These are phyloP conservation scores for Tricholomella constricta DNA, from an alignment of 768 basidiomycete species.

Conservation along the genomic window DNA sequence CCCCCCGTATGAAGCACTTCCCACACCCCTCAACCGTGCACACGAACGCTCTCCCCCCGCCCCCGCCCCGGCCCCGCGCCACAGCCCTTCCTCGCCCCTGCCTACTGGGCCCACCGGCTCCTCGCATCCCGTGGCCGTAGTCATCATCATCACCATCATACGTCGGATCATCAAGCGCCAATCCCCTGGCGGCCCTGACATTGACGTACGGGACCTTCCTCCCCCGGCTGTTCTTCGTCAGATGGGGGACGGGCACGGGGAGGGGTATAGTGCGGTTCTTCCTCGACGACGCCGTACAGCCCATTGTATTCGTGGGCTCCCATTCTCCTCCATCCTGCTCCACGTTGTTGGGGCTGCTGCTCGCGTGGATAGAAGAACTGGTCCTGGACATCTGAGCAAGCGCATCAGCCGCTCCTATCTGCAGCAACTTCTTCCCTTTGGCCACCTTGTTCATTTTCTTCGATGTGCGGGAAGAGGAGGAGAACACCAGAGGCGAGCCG, in stretches of 20 bases:
- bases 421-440: conserved; percentile 8
- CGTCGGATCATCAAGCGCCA: conserved; percentile 1
- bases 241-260: conserved; percentile 66
- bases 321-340: conserved; percentile 8
- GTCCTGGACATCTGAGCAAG: conserved; percentile 18
- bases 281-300: conserved; percentile 6
- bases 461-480: not conserved
- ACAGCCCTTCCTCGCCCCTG: conserved; percentile 28
- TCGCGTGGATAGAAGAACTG: conserved; percentile 1
- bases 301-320: conserved; percentile 1
- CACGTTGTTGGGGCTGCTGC: not conserved
- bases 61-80: conserved; percentile 39
- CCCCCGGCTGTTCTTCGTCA: conserved; percentile 73
- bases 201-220: conserved; percentile 61
- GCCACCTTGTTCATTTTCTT: conserved; percentile 1
- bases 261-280: conserved; percentile 26
- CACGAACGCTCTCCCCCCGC: conserved; percentile 58
- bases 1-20: conserved; percentile 85
- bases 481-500: no score
- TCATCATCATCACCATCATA: conserved; percentile 15
- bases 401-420: conserved; percentile 24
- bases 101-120: conserved; percentile 14
- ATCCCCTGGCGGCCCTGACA: conserved; percentile 20
- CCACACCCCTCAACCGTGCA: conserved; percentile 84
- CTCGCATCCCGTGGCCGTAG: conserved; percentile 5